Evolutionary conservation across 352 stramenopile genomes (phyloP).

Genomic region (Phytophthora chlamydospora): DNA sequence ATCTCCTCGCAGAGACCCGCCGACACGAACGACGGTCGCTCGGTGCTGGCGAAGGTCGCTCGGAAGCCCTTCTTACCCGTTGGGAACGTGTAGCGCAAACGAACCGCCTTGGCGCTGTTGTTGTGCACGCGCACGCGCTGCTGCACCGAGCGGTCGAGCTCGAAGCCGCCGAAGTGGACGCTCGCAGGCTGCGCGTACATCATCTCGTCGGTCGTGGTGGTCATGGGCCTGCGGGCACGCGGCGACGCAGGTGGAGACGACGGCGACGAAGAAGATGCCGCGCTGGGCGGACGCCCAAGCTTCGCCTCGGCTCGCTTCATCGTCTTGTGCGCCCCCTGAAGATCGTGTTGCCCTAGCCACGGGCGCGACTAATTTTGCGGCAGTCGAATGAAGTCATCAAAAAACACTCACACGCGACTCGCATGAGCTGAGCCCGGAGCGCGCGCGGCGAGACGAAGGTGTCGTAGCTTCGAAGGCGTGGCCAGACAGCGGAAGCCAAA

Average conservation of each 20-base stretch:
- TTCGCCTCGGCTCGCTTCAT: constrained; percentile 17
- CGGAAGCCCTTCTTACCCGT: constrained; percentile 52
- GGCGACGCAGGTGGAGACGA: constrained; percentile 30
- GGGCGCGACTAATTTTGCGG: not conserved
- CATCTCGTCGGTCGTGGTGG: constrained; percentile 36
- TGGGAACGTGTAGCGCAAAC: constrained; percentile 73
- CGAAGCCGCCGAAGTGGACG: constrained; percentile 91
- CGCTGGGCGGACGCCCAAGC: constrained; percentile 9
- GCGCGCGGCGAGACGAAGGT: not conserved
- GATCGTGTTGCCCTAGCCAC: constrained; percentile 6
- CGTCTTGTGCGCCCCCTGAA: constrained; percentile 6
- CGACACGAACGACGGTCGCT: constrained; percentile 71
- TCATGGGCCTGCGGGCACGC: constrained; percentile 26
- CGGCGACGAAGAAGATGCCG: constrained; percentile 6
- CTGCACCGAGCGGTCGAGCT: constrained; percentile 56
- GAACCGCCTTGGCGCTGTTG: constrained; percentile 69
- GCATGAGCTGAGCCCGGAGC: not conserved
- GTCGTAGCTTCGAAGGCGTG: constrained; percentile 7
- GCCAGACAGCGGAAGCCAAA: constrained; percentile 9
- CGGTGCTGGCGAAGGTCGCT: constrained; percentile 43
- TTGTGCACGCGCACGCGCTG: constrained; percentile 84
- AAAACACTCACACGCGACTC: not conserved
- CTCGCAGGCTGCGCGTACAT: constrained; percentile 63
- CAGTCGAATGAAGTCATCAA: not conserved
- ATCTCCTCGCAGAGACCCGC: constrained; percentile 83